These are phyloP conservation scores for Mucor indicus DNA, from an alignment of 371 early-diverging fungal species.

Conservation along the genomic window DNA sequence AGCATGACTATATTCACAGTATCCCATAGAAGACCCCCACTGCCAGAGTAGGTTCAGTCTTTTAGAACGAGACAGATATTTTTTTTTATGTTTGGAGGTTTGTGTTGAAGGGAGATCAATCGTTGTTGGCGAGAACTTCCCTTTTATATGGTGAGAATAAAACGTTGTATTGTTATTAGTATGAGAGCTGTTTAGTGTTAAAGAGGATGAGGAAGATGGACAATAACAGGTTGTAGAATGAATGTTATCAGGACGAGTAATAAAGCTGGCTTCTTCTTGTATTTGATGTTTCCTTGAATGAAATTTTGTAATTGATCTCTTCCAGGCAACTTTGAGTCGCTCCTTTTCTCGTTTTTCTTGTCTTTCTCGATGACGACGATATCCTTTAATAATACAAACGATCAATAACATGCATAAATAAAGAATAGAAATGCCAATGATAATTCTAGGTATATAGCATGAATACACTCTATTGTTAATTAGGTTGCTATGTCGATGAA, in stretches of 20 bases:
- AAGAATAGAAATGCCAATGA: background rate
- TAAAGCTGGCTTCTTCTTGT: too few relatives aligned
- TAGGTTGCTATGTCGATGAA: too few relatives aligned
- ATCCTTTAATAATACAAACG: background rate
- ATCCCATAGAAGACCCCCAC: conserved; percentile 16
- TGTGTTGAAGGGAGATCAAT: too few relatives aligned
- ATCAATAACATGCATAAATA: conserved; percentile 1
- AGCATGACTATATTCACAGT: conserved; percentile 15
- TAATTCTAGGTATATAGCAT: conserved; percentile 1
- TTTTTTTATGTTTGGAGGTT: too few relatives aligned
- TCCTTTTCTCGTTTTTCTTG: conserved; percentile 8
- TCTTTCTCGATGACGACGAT: background rate
- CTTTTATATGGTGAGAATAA: too few relatives aligned
- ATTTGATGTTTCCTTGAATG: too few relatives aligned
- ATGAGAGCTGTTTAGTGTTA: too few relatives aligned
- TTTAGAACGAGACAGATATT: too few relatives aligned
- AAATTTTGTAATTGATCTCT: background rate
- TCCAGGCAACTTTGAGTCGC: conserved; percentile 2
- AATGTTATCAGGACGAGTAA: too few relatives aligned
- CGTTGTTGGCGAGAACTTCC: too few relatives aligned
- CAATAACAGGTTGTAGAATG: background rate
- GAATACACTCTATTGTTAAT: conserved; percentile 9
- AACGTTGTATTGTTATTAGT: too few relatives aligned
- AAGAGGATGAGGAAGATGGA: background rate
- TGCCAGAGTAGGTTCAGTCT: conserved; percentile 13